Percentiles rank a stretch among this genome's conserved stretches.
phyloP scores from a whole-genome alignment of 2,329 filamentous ascomycete genomes.

The Ascochyta viciae-villosae region DNA sequence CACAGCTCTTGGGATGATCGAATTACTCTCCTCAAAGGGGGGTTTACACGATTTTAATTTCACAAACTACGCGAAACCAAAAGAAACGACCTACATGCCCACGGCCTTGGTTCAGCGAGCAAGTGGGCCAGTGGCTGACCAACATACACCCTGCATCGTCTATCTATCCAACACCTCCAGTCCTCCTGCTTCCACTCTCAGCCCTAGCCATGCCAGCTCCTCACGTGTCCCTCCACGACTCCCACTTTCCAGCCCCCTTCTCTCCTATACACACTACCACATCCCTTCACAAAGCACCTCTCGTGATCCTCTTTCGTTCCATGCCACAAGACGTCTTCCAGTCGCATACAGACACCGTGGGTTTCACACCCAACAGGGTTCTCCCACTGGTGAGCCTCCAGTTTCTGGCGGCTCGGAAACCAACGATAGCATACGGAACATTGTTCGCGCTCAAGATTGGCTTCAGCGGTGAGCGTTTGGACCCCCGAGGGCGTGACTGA shows the following conservation, averaged over 20 bases:
- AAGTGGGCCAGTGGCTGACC: no score
- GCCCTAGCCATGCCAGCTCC: not conserved
- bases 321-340: conserved; percentile 26
- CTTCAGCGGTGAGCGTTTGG: conserved; percentile 21
- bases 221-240: conserved; percentile 25
- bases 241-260: conserved; percentile 24
- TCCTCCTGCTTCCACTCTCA: not conserved
- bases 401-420: conserved; percentile 23
- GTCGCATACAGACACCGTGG: conserved; percentile 26
- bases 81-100: no score
- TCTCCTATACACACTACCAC: conserved; percentile 24
- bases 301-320: conserved; percentile 23
- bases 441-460: conserved; percentile 32
- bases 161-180: not conserved
- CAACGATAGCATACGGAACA: conserved; percentile 25
- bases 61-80: no score
- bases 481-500: conserved; percentile 12
- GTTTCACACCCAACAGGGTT: conserved; percentile 25
- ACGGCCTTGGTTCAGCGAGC: no score
- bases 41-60: no score
- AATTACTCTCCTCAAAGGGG: no score
- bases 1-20: no score
- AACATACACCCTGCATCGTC: no score
- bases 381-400: conserved; percentile 21
- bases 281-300: conserved; percentile 32